Conservation (phyloP, 2,329 filamentous ascomycete species). For the Trichoderma sp. region DNA sequence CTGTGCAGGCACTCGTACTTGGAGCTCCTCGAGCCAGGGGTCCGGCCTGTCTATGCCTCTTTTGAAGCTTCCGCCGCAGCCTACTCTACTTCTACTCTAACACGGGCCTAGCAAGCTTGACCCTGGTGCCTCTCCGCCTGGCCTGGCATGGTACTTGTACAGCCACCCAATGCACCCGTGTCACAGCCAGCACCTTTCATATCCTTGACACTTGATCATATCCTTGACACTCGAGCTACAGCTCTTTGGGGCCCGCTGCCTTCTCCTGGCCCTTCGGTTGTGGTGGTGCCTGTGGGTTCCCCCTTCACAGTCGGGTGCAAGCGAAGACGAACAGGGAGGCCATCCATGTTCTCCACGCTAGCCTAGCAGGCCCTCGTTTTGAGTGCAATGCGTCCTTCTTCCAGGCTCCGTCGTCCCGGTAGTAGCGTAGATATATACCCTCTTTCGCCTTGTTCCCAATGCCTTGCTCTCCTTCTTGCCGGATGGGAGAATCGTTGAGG, state of each 20-base stretch:
- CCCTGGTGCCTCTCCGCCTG: neutral
- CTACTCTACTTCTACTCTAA: neutral
- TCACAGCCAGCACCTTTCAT: conserved; percentile 27
- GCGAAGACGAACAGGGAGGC: conserved; percentile 14
- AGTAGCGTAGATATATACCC: conserved; percentile 19
- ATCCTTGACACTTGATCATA: conserved; percentile 23
- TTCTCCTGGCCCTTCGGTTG: conserved; percentile 5
- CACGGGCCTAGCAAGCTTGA: conserved; percentile 3
- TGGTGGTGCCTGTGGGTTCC: conserved; percentile 7
- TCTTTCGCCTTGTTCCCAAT: conserved; percentile 7
- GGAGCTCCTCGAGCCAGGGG: conserved; percentile 2
- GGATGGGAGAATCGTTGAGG: neutral
- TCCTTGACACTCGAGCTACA: conserved; percentile 23
- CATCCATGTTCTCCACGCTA: conserved; percentile 10
- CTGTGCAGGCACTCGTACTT: neutral
- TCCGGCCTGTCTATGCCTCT: conserved; percentile 5
- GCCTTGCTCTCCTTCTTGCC: neutral
- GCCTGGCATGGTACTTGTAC: neutral
- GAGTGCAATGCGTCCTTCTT: conserved; percentile 4
- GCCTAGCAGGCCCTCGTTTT: conserved; percentile 12
- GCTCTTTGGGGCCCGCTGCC: conserved; percentile 16
- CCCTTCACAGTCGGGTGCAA: conserved; percentile 18
- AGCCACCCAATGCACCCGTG: conserved; percentile 19
- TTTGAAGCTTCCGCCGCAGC: conserved; percentile 16
- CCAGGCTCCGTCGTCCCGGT: conserved; percentile 14